Evolutionary conservation across 192 early-diverging fungal genomes (phyloP), one percentile per base, ranked within the genome.

Genomic region (Dissophora ornata): DNA sequence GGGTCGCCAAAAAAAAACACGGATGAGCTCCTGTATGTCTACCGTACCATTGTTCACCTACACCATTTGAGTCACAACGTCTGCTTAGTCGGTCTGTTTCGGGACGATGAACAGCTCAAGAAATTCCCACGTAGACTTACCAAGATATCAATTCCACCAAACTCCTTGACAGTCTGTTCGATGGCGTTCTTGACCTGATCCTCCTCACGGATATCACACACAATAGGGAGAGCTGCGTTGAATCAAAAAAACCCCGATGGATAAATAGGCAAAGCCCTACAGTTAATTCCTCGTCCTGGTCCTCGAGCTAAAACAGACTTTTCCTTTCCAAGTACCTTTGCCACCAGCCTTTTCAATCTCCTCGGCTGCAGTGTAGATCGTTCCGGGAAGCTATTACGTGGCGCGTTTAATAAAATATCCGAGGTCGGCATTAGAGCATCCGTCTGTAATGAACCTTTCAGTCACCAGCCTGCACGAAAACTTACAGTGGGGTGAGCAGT

Each of bases 181-280:
- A 95, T 86, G 4, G 91, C 94, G 10, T 54, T 62, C 61, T 85
- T 51, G 48, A 96, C 89, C 60, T 92, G 88, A 30, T 85, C 87
- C 71, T 94, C 93, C 60, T 88, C 87, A 54, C 93, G 89, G 74
- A 96, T 93, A 62, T 96, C 93, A 81, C 94, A 96, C 48, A 90
- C 78, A 32, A 96, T 79, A 0, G 92, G 86, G 33, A 96, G 83
- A 8, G 90, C 93, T 82, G 63, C 13, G 5, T 21, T 24, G 46
- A 48, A 50, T 18, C 58, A 58, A 21, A 22, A 21, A 59, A 24
- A 15, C 16, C 15, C 33, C 19, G 12, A 5, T 24, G 40, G 45
- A 26, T 22, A 12, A 33, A 38, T 13, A 28, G 6, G 41, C 15
- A 45, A n/a, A n/a, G n/a, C n/a, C n/a, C n/a, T n/a, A n/a, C n/a